phyloP scores from a whole-genome alignment of 257 asterid species.

The Solanum clarkiae region DNA sequence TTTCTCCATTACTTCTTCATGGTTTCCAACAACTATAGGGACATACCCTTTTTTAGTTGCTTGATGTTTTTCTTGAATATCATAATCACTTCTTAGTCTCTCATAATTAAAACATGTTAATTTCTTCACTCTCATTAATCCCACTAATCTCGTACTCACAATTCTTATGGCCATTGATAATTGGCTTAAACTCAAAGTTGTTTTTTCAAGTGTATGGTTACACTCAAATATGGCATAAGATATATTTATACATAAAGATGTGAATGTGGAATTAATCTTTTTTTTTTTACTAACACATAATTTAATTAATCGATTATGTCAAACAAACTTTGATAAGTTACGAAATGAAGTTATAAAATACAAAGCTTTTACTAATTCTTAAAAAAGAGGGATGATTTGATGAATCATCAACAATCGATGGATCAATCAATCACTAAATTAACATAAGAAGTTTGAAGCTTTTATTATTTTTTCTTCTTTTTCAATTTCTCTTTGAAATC shows the following conservation, averaged over 20 bases:
- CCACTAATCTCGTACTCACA: background rate
- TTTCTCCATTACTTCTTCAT: background rate
- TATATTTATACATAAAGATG: background rate
- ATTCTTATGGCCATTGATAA: background rate
- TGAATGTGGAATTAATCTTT: background rate
- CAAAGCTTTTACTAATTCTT: background rate
- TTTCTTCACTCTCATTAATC: background rate
- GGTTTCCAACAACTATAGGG: slow-evolving; percentile 3
- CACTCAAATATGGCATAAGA: background rate
- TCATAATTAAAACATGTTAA: background rate
- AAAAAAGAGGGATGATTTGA: background rate
- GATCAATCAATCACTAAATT: background rate
- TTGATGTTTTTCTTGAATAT: background rate
- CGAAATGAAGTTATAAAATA: background rate
- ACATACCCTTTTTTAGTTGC: background rate
- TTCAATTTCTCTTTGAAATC: background rate
- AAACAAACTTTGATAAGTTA: background rate
- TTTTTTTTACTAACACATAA: background rate
- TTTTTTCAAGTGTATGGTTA: background rate
- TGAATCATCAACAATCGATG: background rate
- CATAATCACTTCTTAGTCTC: background rate
- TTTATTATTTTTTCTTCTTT: background rate
- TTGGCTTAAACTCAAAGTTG: background rate
- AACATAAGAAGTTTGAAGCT: background rate
- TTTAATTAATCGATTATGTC: background rate